A percentile compares a stretch with the other conserved stretches of the same genome.
phyloP scores from a whole-genome alignment of 495 filamentous ascomycete genomes.

The Hypoxylon subgilvum region DNA sequence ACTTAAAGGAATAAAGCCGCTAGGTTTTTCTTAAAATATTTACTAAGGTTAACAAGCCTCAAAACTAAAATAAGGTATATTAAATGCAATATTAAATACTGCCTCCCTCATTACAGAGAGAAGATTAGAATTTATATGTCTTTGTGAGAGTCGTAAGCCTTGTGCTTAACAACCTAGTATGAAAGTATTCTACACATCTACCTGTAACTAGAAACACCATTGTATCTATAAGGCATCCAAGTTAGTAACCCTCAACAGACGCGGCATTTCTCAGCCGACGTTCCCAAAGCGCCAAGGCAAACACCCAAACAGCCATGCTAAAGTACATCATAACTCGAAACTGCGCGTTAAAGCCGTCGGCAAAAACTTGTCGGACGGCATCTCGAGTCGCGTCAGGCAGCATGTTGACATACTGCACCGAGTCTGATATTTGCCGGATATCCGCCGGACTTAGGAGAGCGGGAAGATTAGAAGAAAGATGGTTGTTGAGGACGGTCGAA shows the following conservation, averaged over 20 bases:
- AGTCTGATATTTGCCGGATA: constrained; percentile 20
- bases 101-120: no score
- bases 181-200: no score
- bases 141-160: no score
- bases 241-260: constrained; percentile 23
- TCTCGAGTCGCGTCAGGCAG: constrained; percentile 21
- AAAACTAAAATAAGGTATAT: no score
- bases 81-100: no score
- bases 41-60: no score
- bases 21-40: no score
- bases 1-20: no score
- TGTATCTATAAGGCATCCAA: no score
- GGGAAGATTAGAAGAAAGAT: constrained; percentile 14
- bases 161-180: no score
- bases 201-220: no score
- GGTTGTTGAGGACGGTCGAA: constrained; percentile 31
- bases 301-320: constrained; percentile 22
- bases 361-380: constrained; percentile 22
- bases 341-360: constrained; percentile 21
- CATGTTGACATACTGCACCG: constrained; percentile 19
- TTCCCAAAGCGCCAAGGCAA: constrained; percentile 22
- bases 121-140: no score
- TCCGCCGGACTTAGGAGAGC: constrained; percentile 8
- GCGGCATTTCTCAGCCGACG: constrained; percentile 23
- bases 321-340: constrained; percentile 29